Base-by-base conservation (phyloP, 192 early-diverging fungal species). In the Podila verticillata region DNA sequence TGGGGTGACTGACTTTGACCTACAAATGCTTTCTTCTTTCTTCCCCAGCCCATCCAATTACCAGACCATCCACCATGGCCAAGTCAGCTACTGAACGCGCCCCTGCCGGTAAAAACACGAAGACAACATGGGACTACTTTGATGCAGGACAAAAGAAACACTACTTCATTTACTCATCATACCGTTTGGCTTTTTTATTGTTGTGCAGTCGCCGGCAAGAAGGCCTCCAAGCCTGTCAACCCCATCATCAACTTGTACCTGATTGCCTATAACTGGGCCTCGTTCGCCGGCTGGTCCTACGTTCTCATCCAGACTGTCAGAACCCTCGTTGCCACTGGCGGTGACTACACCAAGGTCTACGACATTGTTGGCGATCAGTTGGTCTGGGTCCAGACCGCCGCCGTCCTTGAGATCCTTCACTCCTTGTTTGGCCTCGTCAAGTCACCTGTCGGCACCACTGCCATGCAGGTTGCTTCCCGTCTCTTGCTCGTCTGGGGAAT, bases 401-500 rank as follows among this genome's bases (percentile, higher is more conserved):
- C 96, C 22, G 29, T 93, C 2, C 87, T 97, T 20, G 97, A 99
- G 85, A 89, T 98, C 61, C 70, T 84, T 19, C 82, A 84, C 63
- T 73, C 65, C 2, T 51, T 69, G 36, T 68, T 68, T 68, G 96
- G 96, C 1, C 79, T 95, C 57, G 97, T 99, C 59, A 91, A 89
- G 73, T 92, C 96, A 7, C 88, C 95, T 31, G 82, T 94, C 8
- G 61, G 87, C 22, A 96, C 96, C 2, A 98, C 93, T 12, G 74
- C 88, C 19, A 90, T 94, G 74, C 97, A 99, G 83, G 94, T 99
- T 44, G 86, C 89, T 57, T 96, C 95, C 44, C 91, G 97, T 8
- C 74, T 98, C 32, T 84, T 94, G 32, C 85, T 99, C 1, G 93
- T 95, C 17, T 97, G 95, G 94, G 90, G 89, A 56, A 87, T 95